Evolutionary conservation across 2,329 filamentous ascomycete species (phyloP), one percentile per base, ranked within the genome.

Genomic region (Arachnomyces sp.): DNA sequence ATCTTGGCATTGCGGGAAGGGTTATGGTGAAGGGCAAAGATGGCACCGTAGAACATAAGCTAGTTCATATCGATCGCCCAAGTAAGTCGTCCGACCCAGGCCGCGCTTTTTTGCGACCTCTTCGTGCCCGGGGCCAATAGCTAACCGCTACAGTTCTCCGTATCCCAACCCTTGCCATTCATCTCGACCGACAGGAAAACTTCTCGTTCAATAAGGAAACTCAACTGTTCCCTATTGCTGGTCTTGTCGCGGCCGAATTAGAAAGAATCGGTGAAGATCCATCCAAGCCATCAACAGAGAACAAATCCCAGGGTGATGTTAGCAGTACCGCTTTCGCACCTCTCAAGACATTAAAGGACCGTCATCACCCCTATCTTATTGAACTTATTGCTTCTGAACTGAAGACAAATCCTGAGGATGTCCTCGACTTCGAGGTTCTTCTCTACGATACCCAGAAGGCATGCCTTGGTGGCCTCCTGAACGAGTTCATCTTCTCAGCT

Each of bases 131-230:
- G 17, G 18, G 38, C 11, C 9, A 1, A 15, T 13, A 31, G 29
- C 38, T 47, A 11, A 46, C 28, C 7, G 1, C 32, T 31, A 7
- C 35, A 71, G 68, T 98, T 52, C 74, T 96, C 49, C 79, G 92
- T 38, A 90, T 98, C 45, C 92, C 92, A 2, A 94, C 88, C 3
- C 72, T 98, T 48, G 92, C 92, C 28, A 93, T 96, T 49, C 92
- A 98, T 65, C 77, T 98, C 43, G 83, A 95, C 57, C 82, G 90
- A 40, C 80, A 85, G 53, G 75, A 84, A 54, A 85, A 74, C 47
- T 98, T 98, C 56, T 74, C 86, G 41, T 94, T 93, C 58, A 98
- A 96, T 73, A 96, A 95, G 70, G 92, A 98, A 70, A 87, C 82
- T 16, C 90, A 98, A 63, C 70, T 98, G 16, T 93, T 94, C 57